A percentile compares a stretch with the other conserved stretches of the same genome.
Conservation (phyloP, 345 rosid species). For the Gossypium ekmanianum region DNA sequence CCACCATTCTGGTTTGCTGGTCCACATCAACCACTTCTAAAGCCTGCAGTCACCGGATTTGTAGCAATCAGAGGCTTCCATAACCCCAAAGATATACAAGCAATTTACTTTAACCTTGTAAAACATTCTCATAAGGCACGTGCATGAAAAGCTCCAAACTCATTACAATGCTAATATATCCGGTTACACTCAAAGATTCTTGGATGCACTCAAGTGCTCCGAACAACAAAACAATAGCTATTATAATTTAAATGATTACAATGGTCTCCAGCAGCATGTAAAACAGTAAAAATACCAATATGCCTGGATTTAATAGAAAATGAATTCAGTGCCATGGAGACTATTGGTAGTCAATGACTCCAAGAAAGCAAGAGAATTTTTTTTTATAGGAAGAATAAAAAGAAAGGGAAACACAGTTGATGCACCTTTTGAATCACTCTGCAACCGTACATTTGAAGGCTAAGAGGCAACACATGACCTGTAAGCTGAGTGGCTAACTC, state of each 20-base stretch:
- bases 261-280: not conserved
- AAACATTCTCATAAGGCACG: not conserved
- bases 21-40: constrained; percentile 81
- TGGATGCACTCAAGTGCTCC: not conserved
- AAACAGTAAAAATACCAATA: too few relatives aligned
- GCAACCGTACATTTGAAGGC: constrained; percentile 99
- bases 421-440: constrained; percentile 95
- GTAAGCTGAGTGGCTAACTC: constrained; percentile 74
- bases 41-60: constrained; percentile 47
- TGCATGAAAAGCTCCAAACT: not conserved
- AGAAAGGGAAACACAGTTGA: not conserved
- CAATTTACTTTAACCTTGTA: not conserved
- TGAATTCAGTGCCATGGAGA: not conserved
- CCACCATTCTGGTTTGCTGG: constrained; percentile 68
- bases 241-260: not conserved
- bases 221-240: not conserved
- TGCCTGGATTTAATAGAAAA: not conserved
- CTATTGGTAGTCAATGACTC: not conserved
- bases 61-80: constrained; percentile 17
- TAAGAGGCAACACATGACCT: constrained; percentile 83
- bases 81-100: not conserved
- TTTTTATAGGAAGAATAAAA: not conserved
- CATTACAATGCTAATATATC: not conserved
- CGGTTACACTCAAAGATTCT: not conserved
- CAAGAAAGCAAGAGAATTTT: not conserved